Percentiles rank a stretch among this genome's conserved stretches.
Conservation (phyloP, 495 filamentous ascomycete species). For the Penicillium odoratum region DNA sequence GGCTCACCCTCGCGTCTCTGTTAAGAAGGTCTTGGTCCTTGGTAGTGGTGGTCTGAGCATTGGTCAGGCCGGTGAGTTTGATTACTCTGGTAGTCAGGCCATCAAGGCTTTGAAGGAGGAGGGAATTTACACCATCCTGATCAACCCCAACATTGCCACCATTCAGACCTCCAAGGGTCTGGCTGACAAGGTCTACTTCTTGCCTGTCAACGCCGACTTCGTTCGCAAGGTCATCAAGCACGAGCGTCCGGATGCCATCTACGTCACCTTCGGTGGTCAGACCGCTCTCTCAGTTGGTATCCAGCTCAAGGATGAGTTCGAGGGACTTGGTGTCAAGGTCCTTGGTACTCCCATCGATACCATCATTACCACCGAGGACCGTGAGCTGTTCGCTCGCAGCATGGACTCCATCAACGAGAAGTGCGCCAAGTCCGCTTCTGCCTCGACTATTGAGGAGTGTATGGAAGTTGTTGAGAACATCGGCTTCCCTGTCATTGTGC, state of each 20-base stretch:
- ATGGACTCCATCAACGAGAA: conserved; percentile 99
- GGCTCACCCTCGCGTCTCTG: conserved; percentile 71
- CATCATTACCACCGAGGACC: conserved; percentile 97
- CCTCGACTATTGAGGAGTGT: conserved; percentile 82
- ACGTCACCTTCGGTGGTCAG: conserved; percentile 95
- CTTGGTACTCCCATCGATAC: conserved; percentile 96
- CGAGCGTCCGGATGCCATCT: conserved; percentile 94
- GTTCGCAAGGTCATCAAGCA: conserved; percentile 95
- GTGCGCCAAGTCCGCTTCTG: conserved; percentile 94
- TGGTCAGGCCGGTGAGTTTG: conserved; percentile 97
- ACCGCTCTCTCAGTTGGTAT: conserved; percentile 95
- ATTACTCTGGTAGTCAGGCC: conserved; percentile 92
- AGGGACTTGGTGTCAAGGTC: conserved; percentile 84
- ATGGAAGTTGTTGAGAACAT: conserved; percentile 81
- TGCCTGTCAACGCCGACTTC: conserved; percentile 94
- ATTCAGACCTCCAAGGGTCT: conserved; percentile 96
- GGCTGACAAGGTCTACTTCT: conserved; percentile 97
- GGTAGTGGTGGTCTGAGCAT: conserved; percentile 95
- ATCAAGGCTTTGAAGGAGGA: conserved; percentile 97
- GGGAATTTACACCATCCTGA: conserved; percentile 90
- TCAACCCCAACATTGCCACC: conserved; percentile 98
- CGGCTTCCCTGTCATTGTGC: conserved; percentile 93
- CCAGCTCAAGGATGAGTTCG: conserved; percentile 94
- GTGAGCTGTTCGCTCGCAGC: conserved; percentile 92
- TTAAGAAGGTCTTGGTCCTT: conserved; percentile 97